Evolutionary conservation across 2,329 filamentous ascomycete species (phyloP), one percentile per base, ranked within the genome.

Genomic region (Fonsecaea monophora): DNA sequence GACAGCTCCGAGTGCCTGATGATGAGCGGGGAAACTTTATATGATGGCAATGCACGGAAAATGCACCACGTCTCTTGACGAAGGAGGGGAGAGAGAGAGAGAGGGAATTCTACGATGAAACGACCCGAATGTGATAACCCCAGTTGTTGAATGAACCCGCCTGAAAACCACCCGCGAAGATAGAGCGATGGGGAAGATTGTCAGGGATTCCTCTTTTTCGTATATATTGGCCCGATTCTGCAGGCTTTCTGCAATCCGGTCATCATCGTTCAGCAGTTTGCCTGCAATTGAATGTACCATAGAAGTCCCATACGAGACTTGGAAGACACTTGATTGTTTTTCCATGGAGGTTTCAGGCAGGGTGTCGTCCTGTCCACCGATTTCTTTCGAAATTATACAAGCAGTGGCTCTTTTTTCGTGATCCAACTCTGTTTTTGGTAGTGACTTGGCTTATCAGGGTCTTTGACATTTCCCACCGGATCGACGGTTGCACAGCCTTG

Each of bases 21-120:
- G 60, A 67, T 42, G 48, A 64, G 13, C 45, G 59, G 9, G 59
- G 59, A 13, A 48, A 61, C 3, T 61, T 61, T 32, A 61, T 61
- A 7, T 61, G 48, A 61, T 15, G 5, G 12, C 18, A 61, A 35
- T 30, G 10, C n/a, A 32, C 4, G 6, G 5, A 5, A 32, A 18
- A 50, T 35, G 12, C 37, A 38, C 9, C 21, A 4, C 15, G 12
- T 25, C 7, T 7, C 38, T 2, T 2, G 15, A 21, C 8, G n/a
- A 60, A 21, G 55, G 25, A 32, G 50, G 18, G 56, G 21, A 21
- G 21, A 21, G 21, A 21, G 21, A 2, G 18, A 30, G 38, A 32
- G n/a, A 21, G 56, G n/a, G 25, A 59, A n/a, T 12, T 6, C 35
- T 50, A 48, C 32, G 57, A 42, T 34, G 25, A 21, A 15, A 45